These are phyloP conservation scores for Sarcodon aspratus DNA, from an alignment of 768 basidiomycete species.

Conservation along the genomic window DNA sequence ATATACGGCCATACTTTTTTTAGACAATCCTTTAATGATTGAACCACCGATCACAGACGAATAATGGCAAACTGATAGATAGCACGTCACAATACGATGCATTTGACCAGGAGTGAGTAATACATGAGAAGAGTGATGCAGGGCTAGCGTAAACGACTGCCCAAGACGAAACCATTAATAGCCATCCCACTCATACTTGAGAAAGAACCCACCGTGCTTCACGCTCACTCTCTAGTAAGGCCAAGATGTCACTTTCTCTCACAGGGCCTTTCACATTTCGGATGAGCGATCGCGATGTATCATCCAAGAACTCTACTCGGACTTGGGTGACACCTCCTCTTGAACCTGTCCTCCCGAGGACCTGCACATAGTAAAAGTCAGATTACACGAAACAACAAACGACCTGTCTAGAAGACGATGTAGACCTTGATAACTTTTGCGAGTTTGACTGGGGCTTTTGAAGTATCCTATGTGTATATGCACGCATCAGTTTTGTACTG, in stretches of 20 bases:
- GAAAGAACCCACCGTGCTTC: conserved; percentile 85
- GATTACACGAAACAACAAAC: neutral
- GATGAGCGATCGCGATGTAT: conserved; percentile 90
- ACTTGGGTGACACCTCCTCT: conserved; percentile 99
- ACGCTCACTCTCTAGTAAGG: conserved; percentile 94
- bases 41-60: too few species aligned
- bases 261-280: conserved; percentile 99
- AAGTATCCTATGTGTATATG: conserved; percentile 40
- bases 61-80: too few species aligned
- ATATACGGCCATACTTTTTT: too few species aligned
- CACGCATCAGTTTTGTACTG: too few species aligned
- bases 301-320: conserved; percentile 99
- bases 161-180: neutral
- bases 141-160: neutral
- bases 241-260: conserved; percentile 90
- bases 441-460: conserved; percentile 92
- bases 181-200: neutral
- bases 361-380: conserved; percentile 31
- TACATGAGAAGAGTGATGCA: neutral
- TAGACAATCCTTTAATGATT: too few species aligned
- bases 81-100: too few species aligned
- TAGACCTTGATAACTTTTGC: conserved; percentile 93
- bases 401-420: neutral
- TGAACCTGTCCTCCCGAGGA: conserved; percentile 96
- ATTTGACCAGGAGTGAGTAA: too few species aligned